phyloP scores from a whole-genome alignment of 139 green algal species.

The Spirogloea muscicola region DNA sequence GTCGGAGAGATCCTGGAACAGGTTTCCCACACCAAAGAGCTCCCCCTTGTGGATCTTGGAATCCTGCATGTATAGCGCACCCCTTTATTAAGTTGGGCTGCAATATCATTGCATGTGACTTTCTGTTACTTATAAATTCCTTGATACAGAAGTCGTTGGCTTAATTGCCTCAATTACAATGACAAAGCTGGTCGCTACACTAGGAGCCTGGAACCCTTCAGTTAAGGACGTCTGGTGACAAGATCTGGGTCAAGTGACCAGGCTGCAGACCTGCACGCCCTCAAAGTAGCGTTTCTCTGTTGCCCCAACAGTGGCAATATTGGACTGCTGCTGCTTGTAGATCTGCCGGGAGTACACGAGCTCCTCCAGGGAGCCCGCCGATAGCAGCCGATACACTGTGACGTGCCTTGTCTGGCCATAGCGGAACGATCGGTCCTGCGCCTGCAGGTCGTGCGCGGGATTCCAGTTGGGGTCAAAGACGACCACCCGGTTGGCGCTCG shows the following conservation, averaged over 20 bases:
- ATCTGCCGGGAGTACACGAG: constrained; percentile 36
- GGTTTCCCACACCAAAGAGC: constrained; percentile 35
- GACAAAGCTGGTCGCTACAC: no score
- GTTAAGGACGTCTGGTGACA: no score
- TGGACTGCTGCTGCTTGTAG: constrained; percentile 42
- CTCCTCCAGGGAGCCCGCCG: constrained; percentile 63
- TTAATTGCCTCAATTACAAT: no score
- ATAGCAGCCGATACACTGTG: constrained; percentile 67
- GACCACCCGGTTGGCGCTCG: constrained; percentile 63
- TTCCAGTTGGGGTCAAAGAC: constrained; percentile 77
- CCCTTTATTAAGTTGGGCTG: no score
- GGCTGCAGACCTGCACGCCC: neutral
- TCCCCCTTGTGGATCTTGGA: constrained; percentile 27
- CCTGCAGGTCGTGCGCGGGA: constrained; percentile 40
- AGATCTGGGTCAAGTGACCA: no score
- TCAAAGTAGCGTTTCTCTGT: constrained; percentile 5
- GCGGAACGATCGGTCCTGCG: constrained; percentile 74
- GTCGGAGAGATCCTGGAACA: constrained; percentile 34
- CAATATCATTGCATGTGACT: no score
- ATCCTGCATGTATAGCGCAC: no score
- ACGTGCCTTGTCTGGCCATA: constrained; percentile 76
- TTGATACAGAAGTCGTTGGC: no score
- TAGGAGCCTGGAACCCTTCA: no score
- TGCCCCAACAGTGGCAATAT: constrained; percentile 7
- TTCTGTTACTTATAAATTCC: no score